Evolutionary conservation across 495 filamentous ascomycete species (phyloP), one percentile per base, ranked within the genome.

Genomic region (Tuber aestivum): DNA sequence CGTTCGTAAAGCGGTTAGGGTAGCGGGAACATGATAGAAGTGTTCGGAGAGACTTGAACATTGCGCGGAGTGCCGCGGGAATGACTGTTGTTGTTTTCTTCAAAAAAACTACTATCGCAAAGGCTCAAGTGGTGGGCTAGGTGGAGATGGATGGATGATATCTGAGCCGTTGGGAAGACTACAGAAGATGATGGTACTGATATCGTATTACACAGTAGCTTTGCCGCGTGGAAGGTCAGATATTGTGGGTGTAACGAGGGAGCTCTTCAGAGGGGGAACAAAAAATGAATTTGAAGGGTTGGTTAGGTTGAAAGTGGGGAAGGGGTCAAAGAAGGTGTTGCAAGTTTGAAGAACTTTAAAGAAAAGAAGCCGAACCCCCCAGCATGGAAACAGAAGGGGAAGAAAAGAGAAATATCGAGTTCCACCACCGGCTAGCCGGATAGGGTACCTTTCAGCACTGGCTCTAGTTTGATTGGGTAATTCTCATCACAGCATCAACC

Each of bases 21-120:
- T 79, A 41, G 44, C 69, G 80, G 14, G 80, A 82, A 72, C 76
- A 75, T 32, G 79, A 79, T 70, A 82, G 80, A 37, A 82, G 12
- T 16, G 76, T 74, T 44, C 76, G 74, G 41, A 82, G 45, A 50
- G 72, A 74, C 70, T 72, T 79, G 68, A 82, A 82, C 80, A 82
- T 82, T 38, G 71, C 48, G 72, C 69, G 73, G 18, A 44, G 37
- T 73, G 72, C 72, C 61, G 32, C 42, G 70, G 69, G 71, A 68
- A 77, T 77, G 73, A 70, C 78, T 8, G 27, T 32, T 65, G 27
- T 65, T 2, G 14, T 35, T 65, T 65, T 35, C 32, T 32, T 61
- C 48, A 16, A 16, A 14, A 35, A 35, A 20, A 32, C 9, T 65
- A 16, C 14, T 65, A 7, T 35, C 8, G 12, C 32, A 65, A 65